A percentile compares a stretch with the other conserved stretches of the same genome.
phyloP scores from a whole-genome alignment of 306 rosid species.

The Cucurbita ficifolia region DNA sequence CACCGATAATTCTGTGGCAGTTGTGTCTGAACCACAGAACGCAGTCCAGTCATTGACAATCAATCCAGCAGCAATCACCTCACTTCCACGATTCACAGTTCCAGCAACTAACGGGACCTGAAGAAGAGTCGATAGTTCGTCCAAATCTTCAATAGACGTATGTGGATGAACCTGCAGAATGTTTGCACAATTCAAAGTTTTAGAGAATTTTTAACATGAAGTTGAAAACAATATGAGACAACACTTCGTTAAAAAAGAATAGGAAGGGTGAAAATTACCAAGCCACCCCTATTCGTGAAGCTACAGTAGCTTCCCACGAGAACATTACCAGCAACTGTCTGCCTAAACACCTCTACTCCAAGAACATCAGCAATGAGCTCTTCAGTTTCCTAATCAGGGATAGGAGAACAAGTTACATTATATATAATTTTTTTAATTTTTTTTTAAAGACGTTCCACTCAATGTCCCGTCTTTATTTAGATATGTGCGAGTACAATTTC shows the following conservation, averaged over 20 bases:
- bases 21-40: constrained; percentile 87
- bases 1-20: constrained; percentile 85
- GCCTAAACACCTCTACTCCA: constrained; percentile 93
- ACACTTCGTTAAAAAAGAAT: background rate
- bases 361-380: constrained; percentile 88
- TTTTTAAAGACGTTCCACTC: background rate
- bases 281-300: constrained; percentile 80
- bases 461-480: background rate
- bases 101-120: constrained; percentile 94
- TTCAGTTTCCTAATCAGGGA: constrained; percentile 58
- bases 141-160: constrained; percentile 80
- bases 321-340: constrained; percentile 78
- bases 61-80: constrained; percentile 76
- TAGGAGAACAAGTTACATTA: background rate
- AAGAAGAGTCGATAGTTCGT: constrained; percentile 87
- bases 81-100: constrained; percentile 80
- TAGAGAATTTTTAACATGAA: background rate
- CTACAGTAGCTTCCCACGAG: constrained; percentile 87
- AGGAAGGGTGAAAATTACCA: constrained; percentile 28
- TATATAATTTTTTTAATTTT: background rate
- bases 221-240: background rate
- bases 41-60: constrained; percentile 90
- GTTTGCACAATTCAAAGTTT: background rate
- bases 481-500: background rate
- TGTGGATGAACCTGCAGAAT: constrained; percentile 74